Evolutionary conservation across 1,284 basidiomycete genomes (phyloP).

Genomic region (Rhodotorula mucilaginosa): DNA sequence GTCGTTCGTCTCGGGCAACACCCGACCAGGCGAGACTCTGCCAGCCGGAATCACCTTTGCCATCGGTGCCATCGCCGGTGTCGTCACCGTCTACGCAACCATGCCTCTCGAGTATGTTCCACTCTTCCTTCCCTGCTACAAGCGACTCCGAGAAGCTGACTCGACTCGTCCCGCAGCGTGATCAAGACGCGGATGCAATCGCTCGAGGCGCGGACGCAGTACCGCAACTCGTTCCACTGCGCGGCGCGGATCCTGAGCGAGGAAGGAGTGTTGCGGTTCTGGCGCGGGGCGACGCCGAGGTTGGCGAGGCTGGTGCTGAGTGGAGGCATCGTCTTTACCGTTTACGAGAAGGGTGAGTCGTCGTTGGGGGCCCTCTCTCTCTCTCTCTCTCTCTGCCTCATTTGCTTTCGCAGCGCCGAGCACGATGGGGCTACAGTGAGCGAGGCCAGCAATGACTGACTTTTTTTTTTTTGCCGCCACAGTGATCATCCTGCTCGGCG

Average conservation of each 20-base stretch:
- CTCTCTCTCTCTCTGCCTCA: neutral
- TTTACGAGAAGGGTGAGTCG: constrained; percentile 67
- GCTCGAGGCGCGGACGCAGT: constrained; percentile 74
- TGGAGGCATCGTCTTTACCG: constrained; percentile 91
- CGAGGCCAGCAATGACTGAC: neutral
- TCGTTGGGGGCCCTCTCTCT: neutral
- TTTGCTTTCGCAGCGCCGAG: neutral
- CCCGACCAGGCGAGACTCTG: constrained; percentile 76
- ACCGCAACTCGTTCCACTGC: constrained; percentile 90
- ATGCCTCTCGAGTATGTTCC: constrained; percentile 86
- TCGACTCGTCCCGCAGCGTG: constrained; percentile 59
- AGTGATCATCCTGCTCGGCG: constrained; percentile 30
- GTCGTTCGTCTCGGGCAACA: constrained; percentile 73
- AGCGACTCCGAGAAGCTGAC: neutral
- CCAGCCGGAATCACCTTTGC: constrained; percentile 88
- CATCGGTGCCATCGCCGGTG: constrained; percentile 86
- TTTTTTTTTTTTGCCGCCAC: neutral
- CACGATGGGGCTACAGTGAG: too few relatives aligned
- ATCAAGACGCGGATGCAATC: constrained; percentile 98
- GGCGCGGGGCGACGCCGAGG: constrained; percentile 92
- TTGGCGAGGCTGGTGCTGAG: constrained; percentile 78
- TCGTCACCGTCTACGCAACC: constrained; percentile 88
- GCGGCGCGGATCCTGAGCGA: constrained; percentile 79
- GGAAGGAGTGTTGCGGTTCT: constrained; percentile 59
- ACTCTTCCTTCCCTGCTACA: too few relatives aligned